A percentile compares a stretch with the other conserved stretches of the same genome.
phyloP scores from a whole-genome alignment of 768 basidiomycete species.

The Lactarius psammicola region DNA sequence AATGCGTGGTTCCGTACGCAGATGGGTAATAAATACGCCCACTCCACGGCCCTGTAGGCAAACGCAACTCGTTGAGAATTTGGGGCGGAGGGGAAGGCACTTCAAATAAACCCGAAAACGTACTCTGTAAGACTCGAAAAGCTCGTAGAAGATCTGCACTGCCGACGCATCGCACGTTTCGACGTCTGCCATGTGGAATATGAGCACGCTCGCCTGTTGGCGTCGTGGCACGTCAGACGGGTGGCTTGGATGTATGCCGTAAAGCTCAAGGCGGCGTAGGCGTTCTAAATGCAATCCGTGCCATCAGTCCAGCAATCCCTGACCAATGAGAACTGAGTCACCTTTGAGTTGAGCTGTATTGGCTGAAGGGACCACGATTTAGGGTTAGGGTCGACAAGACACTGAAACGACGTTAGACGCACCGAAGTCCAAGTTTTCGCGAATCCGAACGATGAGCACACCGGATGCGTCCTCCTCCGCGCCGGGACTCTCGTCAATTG shows the following conservation, averaged over 20 bases:
- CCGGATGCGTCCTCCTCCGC: slow-evolving; percentile 79
- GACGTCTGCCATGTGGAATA: slow-evolving; percentile 94
- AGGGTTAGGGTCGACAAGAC: slow-evolving; percentile 7
- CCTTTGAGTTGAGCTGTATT: slow-evolving; percentile 96
- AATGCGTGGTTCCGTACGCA: slow-evolving; percentile 39
- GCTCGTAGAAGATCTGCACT: slow-evolving; percentile 77
- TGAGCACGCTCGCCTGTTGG: slow-evolving; percentile 69
- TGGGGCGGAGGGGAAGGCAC: background rate
- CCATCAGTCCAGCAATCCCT: slow-evolving; percentile 5
- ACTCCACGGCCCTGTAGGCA: slow-evolving; percentile 44
- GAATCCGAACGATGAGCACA: slow-evolving; percentile 81
- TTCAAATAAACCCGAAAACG: slow-evolving; percentile 18
- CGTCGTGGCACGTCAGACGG: slow-evolving; percentile 86
- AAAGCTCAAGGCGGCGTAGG: slow-evolving; percentile 81
- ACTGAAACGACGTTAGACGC: slow-evolving; percentile 30
- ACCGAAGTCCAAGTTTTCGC: slow-evolving; percentile 93
- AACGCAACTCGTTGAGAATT: background rate
- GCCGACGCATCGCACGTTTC: slow-evolving; percentile 92
- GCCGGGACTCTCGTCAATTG: slow-evolving; percentile 84
- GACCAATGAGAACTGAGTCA: slow-evolving; percentile 30
- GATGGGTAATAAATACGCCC: slow-evolving; percentile 46
- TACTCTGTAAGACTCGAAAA: slow-evolving; percentile 76
- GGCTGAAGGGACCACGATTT: slow-evolving; percentile 45
- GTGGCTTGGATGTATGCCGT: slow-evolving; percentile 75
- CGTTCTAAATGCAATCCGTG: slow-evolving; percentile 50